Base-by-base conservation (phyloP, 306 rosid genomes). In the Morella rubra region DNA sequence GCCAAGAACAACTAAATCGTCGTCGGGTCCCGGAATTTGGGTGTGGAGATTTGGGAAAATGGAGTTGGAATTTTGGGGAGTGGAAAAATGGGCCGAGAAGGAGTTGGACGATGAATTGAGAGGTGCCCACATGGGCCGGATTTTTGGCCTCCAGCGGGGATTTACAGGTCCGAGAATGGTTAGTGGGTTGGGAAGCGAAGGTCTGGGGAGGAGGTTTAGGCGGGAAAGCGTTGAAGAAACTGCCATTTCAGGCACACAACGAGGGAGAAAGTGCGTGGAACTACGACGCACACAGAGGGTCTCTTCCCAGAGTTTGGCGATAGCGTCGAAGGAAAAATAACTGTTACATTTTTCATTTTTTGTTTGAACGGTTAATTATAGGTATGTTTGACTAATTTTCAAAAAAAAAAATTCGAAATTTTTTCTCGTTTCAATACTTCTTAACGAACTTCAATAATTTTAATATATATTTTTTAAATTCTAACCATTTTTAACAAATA, bases 1-100 rank as follows among this genome's bases (percentile, higher is more conserved):
- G 69, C 98, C 98, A 49, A 95, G 84, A 81, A 95, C 89, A 75
- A 90, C 75, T 5, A 92, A 75, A 53, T 84, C 84, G 1, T 55
- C 85, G 19, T 76, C 73, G 45, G 85, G 80, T 52, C 56, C 75
- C 6, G 83, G 49, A 20, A 79, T 79, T 49, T 6, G 84, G 76
- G n/a, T 58, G 16, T 71, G 53, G 15, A 54, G 55, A 54, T 45
- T 55, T 19, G 78, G 27, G 24, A 70, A 73, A 47, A 54, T 56
- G 14, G 61, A 51, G 52, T 46, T 67, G 32, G 79, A 46, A 49
- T 16, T 59, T 27, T 74, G 15, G 5, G 81, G 32, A 50, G 73
- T 41, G 18, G 83, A 71, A 49, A 80, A 75, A 47, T 74, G 62
- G 19, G 81, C 4, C 13, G 65, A 0, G 37, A 42, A 72, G 71